phyloP scores from a whole-genome alignment of 2,329 filamentous ascomycete species.

The Ophiostoma australiae region DNA sequence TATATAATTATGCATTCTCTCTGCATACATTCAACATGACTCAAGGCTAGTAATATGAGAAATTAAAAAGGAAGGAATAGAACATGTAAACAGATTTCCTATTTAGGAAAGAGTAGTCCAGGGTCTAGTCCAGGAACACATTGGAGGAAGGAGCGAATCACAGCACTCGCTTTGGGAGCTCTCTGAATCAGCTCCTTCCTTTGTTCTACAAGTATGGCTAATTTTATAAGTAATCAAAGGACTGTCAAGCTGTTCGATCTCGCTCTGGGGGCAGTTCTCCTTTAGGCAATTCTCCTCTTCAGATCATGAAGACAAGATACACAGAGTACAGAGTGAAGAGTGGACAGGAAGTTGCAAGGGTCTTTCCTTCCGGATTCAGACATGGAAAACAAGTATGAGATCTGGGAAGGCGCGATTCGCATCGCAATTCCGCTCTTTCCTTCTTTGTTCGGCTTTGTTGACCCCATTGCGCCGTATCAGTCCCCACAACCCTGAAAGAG shows the following conservation, averaged over 20 bases:
- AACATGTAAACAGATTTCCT: constrained; percentile 29
- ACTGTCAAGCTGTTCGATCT: neutral
- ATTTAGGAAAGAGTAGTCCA: constrained; percentile 19
- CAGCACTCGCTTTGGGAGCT: neutral
- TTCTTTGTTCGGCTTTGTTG: neutral
- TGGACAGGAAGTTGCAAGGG: neutral
- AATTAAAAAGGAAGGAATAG: constrained; percentile 4
- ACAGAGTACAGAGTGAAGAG: neutral
- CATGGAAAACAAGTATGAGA: neutral
- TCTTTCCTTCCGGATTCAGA: neutral
- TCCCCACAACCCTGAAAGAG: constrained; percentile 7
- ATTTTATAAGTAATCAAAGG: neutral
- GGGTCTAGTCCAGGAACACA: neutral
- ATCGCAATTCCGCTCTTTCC: neutral
- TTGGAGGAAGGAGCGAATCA: constrained; percentile 19
- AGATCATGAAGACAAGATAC: neutral
- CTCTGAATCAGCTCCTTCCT: neutral
- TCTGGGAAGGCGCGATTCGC: neutral
- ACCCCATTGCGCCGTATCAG: neutral
- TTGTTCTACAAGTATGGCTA: neutral
- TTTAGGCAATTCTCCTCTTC: constrained; percentile 6
- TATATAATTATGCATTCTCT: neutral
- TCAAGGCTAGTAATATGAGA: neutral
- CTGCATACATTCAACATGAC: neutral
- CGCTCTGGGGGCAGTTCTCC: neutral